These are phyloP conservation scores for Eucalyptus victrix DNA, from an alignment of 345 rosid genomes.

Conservation along the genomic window DNA sequence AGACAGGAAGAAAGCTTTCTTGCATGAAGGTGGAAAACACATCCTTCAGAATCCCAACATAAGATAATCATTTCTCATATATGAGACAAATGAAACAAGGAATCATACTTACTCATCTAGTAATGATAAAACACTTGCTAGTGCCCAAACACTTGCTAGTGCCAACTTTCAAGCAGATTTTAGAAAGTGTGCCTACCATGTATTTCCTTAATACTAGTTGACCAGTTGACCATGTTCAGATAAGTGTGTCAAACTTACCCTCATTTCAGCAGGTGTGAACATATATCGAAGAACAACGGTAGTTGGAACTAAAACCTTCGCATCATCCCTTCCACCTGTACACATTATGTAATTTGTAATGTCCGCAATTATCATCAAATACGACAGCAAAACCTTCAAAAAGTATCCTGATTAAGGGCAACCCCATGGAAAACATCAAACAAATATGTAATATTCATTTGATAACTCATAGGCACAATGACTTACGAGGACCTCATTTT, in stretches of 20 bases:
- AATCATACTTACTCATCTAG: not conserved
- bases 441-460: not conserved
- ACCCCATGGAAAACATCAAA: not conserved
- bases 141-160: not conserved
- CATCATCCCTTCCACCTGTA: conserved; percentile 92
- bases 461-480: not conserved
- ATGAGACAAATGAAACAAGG: not conserved
- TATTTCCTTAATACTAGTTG: too few relatives aligned
- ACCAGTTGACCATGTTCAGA: not conserved
- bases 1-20: not conserved
- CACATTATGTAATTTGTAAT: not conserved
- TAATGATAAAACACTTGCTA: not conserved
- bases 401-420: not conserved
- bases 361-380: not conserved
- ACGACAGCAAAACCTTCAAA: not conserved
- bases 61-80: not conserved
- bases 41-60: not conserved
- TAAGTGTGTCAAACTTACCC: conserved; percentile 24
- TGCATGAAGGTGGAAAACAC: not conserved
- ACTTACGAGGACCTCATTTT: not conserved
- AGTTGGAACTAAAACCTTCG: conserved; percentile 65
- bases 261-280: conserved; percentile 84
- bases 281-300: conserved; percentile 72
- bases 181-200: not conserved
- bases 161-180: not conserved